These are phyloP conservation scores for Irpex sp. DNA, from an alignment of 1,284 basidiomycete genomes.

Conservation along the genomic window DNA sequence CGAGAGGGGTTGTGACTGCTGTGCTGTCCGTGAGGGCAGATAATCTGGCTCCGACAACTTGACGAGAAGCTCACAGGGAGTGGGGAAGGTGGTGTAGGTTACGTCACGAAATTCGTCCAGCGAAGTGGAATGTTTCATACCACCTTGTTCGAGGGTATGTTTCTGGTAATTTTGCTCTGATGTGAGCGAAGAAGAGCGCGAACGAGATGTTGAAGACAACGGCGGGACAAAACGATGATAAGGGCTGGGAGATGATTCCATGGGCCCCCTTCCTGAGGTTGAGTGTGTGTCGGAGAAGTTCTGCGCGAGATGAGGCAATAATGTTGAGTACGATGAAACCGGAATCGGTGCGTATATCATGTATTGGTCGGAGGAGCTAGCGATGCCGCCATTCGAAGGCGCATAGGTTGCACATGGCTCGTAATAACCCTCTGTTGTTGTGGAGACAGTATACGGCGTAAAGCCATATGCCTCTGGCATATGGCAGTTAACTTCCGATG, in stretches of 20 bases:
- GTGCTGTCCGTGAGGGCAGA: not conserved
- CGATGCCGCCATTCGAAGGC: not conserved
- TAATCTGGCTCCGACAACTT: constrained; percentile 29
- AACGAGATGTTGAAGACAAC: not conserved
- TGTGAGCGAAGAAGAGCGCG: not conserved
- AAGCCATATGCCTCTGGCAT: too few relatives aligned
- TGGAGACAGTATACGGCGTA: too few relatives aligned
- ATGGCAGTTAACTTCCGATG: too few relatives aligned
- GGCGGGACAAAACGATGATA: not conserved
- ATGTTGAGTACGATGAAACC: constrained; percentile 21
- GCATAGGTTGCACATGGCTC: not conserved
- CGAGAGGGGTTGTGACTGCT: not conserved
- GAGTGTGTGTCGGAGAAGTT: not conserved
- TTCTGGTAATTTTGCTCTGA: not conserved
- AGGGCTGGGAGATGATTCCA: not conserved
- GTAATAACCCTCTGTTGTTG: not conserved
- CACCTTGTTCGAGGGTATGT: not conserved
- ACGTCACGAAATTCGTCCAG: constrained; percentile 23
- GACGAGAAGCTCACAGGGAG: constrained; percentile 57
- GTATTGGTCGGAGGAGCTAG: constrained; percentile 9
- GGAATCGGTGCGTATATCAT: constrained; percentile 23
- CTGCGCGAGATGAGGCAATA: constrained; percentile 13
- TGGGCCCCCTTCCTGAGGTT: not conserved
- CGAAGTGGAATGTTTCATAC: not conserved
- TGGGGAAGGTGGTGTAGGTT: constrained; percentile 47